A percentile compares a stretch with the other conserved stretches of the same genome.
These are phyloP conservation scores for Zymoseptoria tritici DNA, from an alignment of 2,329 filamentous ascomycete genomes.

Conservation along the genomic window DNA sequence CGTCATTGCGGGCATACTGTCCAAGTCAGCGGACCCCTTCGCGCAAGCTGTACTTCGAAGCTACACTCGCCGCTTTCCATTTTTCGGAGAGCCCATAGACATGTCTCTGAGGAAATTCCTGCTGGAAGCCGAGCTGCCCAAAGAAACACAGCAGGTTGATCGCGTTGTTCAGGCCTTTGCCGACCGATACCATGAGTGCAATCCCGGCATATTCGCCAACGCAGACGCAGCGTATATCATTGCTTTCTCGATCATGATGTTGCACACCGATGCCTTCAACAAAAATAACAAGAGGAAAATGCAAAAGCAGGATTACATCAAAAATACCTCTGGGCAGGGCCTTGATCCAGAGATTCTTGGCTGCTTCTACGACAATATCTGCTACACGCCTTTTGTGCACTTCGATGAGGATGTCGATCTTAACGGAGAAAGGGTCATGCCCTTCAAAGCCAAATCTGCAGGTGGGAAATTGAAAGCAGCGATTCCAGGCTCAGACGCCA, in stretches of 20 bases:
- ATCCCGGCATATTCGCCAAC: conserved; percentile 85
- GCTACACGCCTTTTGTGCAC: conserved; percentile 96
- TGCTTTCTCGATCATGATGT: conserved; percentile 88
- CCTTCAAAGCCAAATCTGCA: conserved; percentile 55
- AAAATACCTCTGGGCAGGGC: conserved; percentile 84
- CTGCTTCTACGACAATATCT: conserved; percentile 98
- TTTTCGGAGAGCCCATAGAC: conserved; percentile 95
- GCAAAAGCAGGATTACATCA: conserved; percentile 91
- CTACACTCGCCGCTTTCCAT: conserved; percentile 90
- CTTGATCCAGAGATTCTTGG: conserved; percentile 90
- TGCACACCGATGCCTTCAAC: conserved; percentile 99
- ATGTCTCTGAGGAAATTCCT: conserved; percentile 94
- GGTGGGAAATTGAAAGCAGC: conserved; percentile 54
- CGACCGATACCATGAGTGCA: conserved; percentile 95
- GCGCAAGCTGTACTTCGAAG: conserved; percentile 76
- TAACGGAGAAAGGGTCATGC: conserved; percentile 64
- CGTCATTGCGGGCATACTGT: conserved; percentile 75
- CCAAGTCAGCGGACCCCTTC: conserved; percentile 80
- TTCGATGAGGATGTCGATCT: conserved; percentile 87
- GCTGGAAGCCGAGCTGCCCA: conserved; percentile 93
- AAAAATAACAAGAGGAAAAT: conserved; percentile 99
- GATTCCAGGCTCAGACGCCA: conserved; percentile 49
- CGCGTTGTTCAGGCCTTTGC: conserved; percentile 89
- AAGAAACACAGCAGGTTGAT: conserved; percentile 97
- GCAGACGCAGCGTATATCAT: conserved; percentile 98